Base-by-base conservation (phyloP, 768 basidiomycete genomes). In the Tubosaeta sp. region DNA sequence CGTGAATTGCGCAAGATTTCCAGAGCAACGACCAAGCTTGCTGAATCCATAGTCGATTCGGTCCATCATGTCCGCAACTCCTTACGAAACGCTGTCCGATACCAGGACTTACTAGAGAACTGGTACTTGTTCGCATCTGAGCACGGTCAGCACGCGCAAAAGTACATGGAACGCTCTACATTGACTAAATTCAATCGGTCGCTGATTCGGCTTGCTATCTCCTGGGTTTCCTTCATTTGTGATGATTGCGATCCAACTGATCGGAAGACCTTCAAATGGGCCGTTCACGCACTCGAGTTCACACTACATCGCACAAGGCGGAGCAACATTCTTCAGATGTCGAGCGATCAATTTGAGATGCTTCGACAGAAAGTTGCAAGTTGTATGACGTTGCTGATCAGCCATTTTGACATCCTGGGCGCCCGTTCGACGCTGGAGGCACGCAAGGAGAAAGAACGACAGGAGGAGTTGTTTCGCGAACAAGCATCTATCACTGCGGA, bases 101-200 rank as follows among this genome's bases (percentile, higher is more conserved):
- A 83, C 50, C 94, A 95, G 64, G 95, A 97, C 56, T 73, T 94
- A 35, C 75, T 93, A 51, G 91, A 90, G 58, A 95, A 90, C 65
- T 99, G 95, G 93, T 98, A 91, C 63, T 71, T 84, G 26, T 98
- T 97, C 64, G 93, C 94, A n/a, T 93, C 95, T 12, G 93, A 97
- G 59, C 92, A 97, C 65, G 94, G 93, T 2, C 85, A 89, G 54
- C 89, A 95, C 60, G 90, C 88, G 9, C 86, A 92, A 61, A 84
- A 86, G 58, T 84, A 89, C 66, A 90, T 97, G 85, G 93, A 95
- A 59, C 80, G 79, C 14, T 64, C 80, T 0, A 76, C 83, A 0
- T 67, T 86, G 48, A 73, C 79, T 59, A 85, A 87, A 58, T 95
- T 97, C 71, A 88, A 89, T 64, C 82, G 87, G 7, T 77, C 88